Evolutionary conservation across 331 rosid species (phyloP).

Genomic region (Prunus yedoensis): DNA sequence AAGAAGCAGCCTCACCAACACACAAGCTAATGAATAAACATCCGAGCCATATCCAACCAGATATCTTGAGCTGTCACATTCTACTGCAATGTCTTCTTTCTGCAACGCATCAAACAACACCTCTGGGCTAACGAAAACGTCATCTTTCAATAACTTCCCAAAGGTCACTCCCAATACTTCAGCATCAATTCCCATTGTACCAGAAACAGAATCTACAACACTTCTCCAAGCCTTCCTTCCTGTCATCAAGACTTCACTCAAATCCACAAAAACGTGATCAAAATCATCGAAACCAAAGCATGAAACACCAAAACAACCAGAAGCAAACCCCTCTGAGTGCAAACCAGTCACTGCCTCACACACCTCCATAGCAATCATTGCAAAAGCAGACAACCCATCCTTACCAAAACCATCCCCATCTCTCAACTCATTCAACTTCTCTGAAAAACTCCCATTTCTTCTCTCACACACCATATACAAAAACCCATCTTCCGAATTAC

Average conservation of each 20-base stretch:
- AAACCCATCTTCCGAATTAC: conserved; percentile 57
- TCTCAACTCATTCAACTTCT: conserved; percentile 38
- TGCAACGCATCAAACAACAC: conserved; percentile 50
- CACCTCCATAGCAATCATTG: conserved; percentile 45
- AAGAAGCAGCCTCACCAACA: conserved; percentile 52
- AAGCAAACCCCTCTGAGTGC: conserved; percentile 57
- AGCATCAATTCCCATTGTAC: conserved; percentile 9
- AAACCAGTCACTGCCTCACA: conserved; percentile 63
- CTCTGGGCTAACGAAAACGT: conserved; percentile 60
- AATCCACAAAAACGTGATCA: conserved; percentile 55
- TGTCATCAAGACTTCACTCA: conserved; percentile 54
- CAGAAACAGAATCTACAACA: conserved; percentile 34
- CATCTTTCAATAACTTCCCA: conserved; percentile 33
- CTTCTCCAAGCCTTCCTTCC: conserved; percentile 47
- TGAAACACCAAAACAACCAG: conserved; percentile 54
- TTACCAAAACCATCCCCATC: conserved; percentile 35
- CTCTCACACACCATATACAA: conserved; percentile 64
- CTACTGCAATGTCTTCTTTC: conserved; percentile 32
- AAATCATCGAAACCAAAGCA: conserved; percentile 66
- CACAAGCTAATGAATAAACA: conserved; percentile 74
- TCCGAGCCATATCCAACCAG: conserved; percentile 56
- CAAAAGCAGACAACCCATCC: conserved; percentile 43
- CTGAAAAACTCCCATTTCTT: conserved; percentile 25
- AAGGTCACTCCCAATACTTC: conserved; percentile 32
- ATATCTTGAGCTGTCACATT: conserved; percentile 36